Conservation (phyloP, 345 rosid species). For the Pugionium cornutum region DNA sequence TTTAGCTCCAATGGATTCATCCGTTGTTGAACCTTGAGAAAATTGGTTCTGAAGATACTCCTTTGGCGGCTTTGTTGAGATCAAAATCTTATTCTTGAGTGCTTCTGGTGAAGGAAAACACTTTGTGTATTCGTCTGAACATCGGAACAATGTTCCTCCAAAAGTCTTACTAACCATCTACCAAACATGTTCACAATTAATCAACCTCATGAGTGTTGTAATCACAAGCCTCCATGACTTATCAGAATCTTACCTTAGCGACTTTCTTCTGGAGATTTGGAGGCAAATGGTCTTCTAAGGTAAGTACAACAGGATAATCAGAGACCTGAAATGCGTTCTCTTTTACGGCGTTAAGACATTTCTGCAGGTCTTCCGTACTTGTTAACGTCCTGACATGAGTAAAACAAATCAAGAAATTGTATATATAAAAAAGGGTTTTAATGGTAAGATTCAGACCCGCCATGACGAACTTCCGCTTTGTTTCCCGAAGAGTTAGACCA, state of each 20-base stretch:
- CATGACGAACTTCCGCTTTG: constrained; percentile 66
- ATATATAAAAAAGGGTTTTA: background rate
- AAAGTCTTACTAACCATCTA: constrained; percentile 63
- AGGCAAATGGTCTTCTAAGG: constrained; percentile 78
- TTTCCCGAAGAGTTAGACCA: constrained; percentile 65
- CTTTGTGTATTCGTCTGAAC: constrained; percentile 38
- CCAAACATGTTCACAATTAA: constrained; percentile 6
- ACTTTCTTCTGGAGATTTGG: constrained; percentile 63
- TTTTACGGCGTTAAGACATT: constrained; percentile 61
- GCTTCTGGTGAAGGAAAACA: constrained; percentile 73
- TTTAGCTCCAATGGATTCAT: constrained; percentile 31
- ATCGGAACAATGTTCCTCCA: constrained; percentile 47
- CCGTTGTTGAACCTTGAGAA: constrained; percentile 28
- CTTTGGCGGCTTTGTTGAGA: constrained; percentile 88
- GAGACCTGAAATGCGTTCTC: constrained; percentile 64
- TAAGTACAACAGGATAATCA: constrained; percentile 78
- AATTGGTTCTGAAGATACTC: constrained; percentile 52
- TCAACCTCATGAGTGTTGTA: background rate
- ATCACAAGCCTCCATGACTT: background rate
- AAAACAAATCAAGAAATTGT: constrained; percentile 10
- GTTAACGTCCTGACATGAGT: constrained; percentile 57
- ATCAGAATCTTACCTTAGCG: constrained; percentile 50
- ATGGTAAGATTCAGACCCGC: constrained; percentile 52
- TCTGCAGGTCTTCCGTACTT: constrained; percentile 55
- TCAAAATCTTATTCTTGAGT: constrained; percentile 59